A percentile compares a stretch with the other conserved stretches of the same genome.
Conservation (phyloP, 106 monocot genomes). For the Xerophyta viscosa region DNA sequence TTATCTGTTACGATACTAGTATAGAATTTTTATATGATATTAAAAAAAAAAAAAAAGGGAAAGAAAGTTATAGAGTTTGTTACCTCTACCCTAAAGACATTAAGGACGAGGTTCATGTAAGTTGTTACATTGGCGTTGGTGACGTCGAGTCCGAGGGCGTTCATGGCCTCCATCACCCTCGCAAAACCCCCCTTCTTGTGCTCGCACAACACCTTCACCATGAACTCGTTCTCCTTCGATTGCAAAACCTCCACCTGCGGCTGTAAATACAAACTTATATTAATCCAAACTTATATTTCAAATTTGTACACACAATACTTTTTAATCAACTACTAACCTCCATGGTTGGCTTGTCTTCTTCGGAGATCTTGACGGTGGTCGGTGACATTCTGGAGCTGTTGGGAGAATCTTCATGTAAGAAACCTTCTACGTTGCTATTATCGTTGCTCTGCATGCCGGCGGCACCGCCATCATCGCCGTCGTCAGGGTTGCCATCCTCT, state of each 20-base stretch:
- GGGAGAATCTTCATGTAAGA: conserved; percentile 25
- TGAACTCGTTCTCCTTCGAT: conserved; percentile 68
- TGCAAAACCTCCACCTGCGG: conserved; percentile 87
- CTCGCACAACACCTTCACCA: conserved; percentile 77
- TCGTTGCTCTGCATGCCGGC: conserved; percentile 20
- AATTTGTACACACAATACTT: not conserved
- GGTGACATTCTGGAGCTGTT: conserved; percentile 6
- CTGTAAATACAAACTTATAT: conserved; percentile 30
- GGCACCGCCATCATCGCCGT: conserved; percentile 17
- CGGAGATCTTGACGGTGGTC: not conserved
- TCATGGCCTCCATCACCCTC: conserved; percentile 80
- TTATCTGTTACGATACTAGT: no score
- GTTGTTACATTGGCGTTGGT: conserved; percentile 81
- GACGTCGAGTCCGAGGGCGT: conserved; percentile 67
- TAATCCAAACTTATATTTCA: no score
- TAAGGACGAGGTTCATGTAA: conserved; percentile 50
- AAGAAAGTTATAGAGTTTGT: not conserved
- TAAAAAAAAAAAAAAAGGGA: not conserved
- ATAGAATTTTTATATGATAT: not conserved
- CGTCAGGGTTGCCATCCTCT: conserved; percentile 36
- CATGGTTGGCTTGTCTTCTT: conserved; percentile 52
- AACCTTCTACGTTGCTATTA: conserved; percentile 12
- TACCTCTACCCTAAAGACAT: conserved; percentile 79
- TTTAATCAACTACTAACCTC: conserved; percentile 32
- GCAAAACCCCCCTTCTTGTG: conserved; percentile 61